Percentiles rank a stretch among this genome's conserved stretches.
Evolutionary conservation across 164 flowering plant species (phyloP).

Genomic region (Hamamelis virginiana): DNA sequence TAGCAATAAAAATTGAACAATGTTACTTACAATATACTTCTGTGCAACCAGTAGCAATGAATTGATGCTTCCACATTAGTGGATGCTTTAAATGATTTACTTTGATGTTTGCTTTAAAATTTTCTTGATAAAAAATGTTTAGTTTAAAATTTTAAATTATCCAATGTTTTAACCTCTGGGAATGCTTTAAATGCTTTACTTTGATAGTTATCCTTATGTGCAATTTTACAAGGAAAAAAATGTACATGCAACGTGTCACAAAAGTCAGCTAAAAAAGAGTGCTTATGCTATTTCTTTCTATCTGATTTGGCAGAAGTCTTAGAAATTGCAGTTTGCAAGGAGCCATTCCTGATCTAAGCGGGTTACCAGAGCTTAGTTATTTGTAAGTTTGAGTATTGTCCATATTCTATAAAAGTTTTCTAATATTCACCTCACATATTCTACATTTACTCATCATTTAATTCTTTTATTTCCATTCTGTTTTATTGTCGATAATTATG

Average conservation of each 20-base stretch:
- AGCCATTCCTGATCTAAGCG: constrained; percentile 68
- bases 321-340: constrained; percentile 86
- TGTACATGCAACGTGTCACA: neutral
- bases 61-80: too few relatives aligned
- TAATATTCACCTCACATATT: neutral
- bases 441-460: neutral
- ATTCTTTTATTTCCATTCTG: neutral
- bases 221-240: neutral
- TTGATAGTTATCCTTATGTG: too few relatives aligned
- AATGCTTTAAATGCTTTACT: too few relatives aligned
- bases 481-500: neutral
- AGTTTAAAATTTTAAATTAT: too few relatives aligned
- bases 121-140: too few relatives aligned
- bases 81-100: too few relatives aligned
- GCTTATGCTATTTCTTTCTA: constrained; percentile 11
- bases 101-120: too few relatives aligned
- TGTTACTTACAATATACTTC: too few relatives aligned
- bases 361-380: constrained; percentile 48
- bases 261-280: neutral
- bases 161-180: too few relatives aligned
- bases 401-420: constrained; percentile 1
- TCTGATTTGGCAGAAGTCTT: constrained; percentile 61
- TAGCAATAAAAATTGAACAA: too few relatives aligned
- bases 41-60: too few relatives aligned
- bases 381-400: constrained; percentile 48